Conservation (phyloP, 495 filamentous ascomycete species). For the Venustampulla echinocandica region DNA sequence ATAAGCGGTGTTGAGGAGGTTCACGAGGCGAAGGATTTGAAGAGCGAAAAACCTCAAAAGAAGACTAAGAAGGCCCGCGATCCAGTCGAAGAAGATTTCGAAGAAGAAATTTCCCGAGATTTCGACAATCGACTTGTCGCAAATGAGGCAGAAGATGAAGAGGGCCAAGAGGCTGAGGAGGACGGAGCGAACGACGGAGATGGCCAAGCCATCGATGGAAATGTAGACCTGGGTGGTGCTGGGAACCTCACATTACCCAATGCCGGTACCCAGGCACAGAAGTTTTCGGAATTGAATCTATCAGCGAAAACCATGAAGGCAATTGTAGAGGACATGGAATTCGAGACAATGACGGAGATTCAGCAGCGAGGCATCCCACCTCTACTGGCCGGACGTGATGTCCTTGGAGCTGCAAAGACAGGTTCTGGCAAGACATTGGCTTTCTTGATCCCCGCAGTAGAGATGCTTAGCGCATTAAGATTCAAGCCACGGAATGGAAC, state of each 20-base stretch:
- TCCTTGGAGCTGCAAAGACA: constrained; percentile 94
- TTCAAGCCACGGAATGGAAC: constrained; percentile 67
- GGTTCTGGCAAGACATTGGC: constrained; percentile 93
- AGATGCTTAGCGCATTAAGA: constrained; percentile 83
- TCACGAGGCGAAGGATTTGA: neutral
- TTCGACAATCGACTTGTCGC: neutral
- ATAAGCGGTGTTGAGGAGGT: neutral
- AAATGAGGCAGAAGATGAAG: constrained; percentile 1
- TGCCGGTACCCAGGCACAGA: constrained; percentile 15
- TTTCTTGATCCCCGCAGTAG: constrained; percentile 89
- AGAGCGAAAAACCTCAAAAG: constrained; percentile 15
- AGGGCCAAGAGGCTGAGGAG: constrained; percentile 3
- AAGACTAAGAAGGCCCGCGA: constrained; percentile 18
- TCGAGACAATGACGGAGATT: constrained; percentile 93
- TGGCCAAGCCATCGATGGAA: constrained; percentile 9
- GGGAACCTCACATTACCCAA: constrained; percentile 16
- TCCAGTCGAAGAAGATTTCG: constrained; percentile 13
- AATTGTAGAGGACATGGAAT: constrained; percentile 75
- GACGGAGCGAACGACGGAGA: constrained; percentile 7
- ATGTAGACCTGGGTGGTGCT: constrained; percentile 7
- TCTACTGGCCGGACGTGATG: constrained; percentile 80
- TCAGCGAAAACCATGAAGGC: constrained; percentile 81
- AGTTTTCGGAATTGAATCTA: constrained; percentile 75
- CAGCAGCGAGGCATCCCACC: constrained; percentile 84
- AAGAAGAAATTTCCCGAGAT: constrained; percentile 2